phyloP scores from a whole-genome alignment of 139 green algal genomes.

The Coccomyxa sp. region DNA sequence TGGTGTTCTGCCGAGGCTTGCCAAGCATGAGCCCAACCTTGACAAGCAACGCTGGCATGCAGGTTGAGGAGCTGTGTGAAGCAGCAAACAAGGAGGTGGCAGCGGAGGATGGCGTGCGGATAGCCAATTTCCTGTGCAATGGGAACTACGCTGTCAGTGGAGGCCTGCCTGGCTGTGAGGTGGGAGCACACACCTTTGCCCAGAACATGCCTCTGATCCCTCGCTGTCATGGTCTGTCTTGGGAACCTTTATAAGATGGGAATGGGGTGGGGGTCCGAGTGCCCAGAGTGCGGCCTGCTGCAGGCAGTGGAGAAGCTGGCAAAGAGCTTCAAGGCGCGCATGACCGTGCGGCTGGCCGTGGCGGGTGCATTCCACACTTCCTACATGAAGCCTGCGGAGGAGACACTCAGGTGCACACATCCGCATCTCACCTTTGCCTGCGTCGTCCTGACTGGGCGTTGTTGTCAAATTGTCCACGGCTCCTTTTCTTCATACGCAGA shows the following conservation, averaged over 20 bases:
- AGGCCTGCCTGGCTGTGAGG: conserved; percentile 79
- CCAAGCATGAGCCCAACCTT: too few relatives aligned
- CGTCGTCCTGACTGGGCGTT: not conserved
- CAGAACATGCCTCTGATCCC: too few relatives aligned
- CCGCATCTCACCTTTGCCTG: not conserved
- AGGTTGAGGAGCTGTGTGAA: conserved; percentile 77
- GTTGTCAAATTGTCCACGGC: not conserved
- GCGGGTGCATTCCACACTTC: conserved; percentile 98
- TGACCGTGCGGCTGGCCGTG: conserved; percentile 89
- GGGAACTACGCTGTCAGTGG: conserved; percentile 98
- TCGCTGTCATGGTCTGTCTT: too few relatives aligned
- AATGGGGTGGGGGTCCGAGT: not conserved
- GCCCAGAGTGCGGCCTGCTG: not conserved
- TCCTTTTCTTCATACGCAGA: not conserved
- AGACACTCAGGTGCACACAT: conserved; percentile 56
- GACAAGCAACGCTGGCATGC: not conserved
- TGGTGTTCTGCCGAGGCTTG: too few relatives aligned
- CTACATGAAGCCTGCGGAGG: conserved; percentile 88
- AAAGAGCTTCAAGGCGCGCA: conserved; percentile 82
- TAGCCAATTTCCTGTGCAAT: conserved; percentile 97
- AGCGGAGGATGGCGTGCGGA: conserved; percentile 72
- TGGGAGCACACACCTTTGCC: conserved; percentile 23
- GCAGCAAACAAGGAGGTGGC: conserved; percentile 71
- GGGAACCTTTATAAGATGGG: too few relatives aligned
- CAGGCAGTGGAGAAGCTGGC: conserved; percentile 65